phyloP scores from a whole-genome alignment of 108 stramenopile genomes.

The Epithemia pelagica region DNA sequence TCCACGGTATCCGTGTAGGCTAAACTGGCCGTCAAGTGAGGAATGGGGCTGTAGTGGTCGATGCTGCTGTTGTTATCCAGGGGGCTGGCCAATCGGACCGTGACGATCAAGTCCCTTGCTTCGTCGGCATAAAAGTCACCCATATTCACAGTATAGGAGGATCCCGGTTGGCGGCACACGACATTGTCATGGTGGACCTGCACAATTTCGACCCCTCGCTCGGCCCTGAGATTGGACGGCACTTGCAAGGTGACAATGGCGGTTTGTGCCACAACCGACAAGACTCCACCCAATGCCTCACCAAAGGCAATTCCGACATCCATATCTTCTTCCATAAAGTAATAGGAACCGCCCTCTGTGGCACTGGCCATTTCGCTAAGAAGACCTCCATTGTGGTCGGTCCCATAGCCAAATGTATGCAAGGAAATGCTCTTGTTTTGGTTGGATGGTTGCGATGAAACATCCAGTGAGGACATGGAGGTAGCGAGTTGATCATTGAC shows the following conservation, averaged over 20 bases:
- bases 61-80: not conserved
- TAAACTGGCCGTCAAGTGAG: not conserved
- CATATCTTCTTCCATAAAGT: constrained; percentile 42
- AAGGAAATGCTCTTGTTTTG: constrained; percentile 22
- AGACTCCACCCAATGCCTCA: constrained; percentile 58
- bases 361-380: constrained; percentile 32
- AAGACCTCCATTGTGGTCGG: constrained; percentile 37
- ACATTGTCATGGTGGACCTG: constrained; percentile 39
- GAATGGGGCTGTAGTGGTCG: not conserved
- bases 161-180: not conserved
- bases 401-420: constrained; percentile 64
- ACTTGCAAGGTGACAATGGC: constrained; percentile 32
- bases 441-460: not conserved
- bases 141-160: constrained; percentile 22
- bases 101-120: constrained; percentile 17
- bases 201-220: constrained; percentile 26
- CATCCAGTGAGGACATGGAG: not conserved
- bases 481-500: not conserved
- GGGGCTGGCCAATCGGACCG: constrained; percentile 2
- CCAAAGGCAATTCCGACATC: constrained; percentile 55
- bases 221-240: constrained; percentile 11
- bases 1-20: constrained; percentile 1
- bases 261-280: constrained; percentile 55
- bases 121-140: constrained; percentile 56
- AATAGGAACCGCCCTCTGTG: constrained; percentile 43